Evolutionary conservation across 139 green algal genomes (phyloP).

Genomic region (Asterochloris sp.): DNA sequence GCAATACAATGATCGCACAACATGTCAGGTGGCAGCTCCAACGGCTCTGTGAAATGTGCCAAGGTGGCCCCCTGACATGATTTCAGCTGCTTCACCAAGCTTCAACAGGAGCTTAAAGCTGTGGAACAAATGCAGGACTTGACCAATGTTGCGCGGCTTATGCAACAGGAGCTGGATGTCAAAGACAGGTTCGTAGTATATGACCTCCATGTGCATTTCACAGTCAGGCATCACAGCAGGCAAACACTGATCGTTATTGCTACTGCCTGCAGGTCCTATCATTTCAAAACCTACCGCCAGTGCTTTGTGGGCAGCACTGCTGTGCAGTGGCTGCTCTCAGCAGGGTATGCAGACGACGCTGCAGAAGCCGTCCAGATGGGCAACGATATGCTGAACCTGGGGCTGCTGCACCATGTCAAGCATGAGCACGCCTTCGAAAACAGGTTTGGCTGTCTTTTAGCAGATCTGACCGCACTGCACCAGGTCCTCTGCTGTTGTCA

Average conservation of each 20-base stretch:
- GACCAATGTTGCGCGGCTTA: no score
- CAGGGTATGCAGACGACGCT: background rate
- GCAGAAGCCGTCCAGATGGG: conserved; percentile 19
- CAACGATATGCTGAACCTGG: conserved; percentile 24
- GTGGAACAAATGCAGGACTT: no score
- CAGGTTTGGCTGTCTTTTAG: background rate
- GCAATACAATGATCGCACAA: no score
- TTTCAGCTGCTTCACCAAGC: no score
- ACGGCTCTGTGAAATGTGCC: no score
- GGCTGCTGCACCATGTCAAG: conserved; percentile 28
- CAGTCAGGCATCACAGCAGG: no score
- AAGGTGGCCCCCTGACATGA: no score
- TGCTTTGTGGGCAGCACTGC: conserved; percentile 29
- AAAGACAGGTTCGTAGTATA: no score
- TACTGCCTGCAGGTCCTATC: conserved; percentile 18
- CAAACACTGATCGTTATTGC: background rate
- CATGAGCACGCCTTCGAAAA: conserved; percentile 18
- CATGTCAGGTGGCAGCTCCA: no score
- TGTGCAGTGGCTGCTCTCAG: conserved; percentile 17
- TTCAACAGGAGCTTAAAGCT: no score
- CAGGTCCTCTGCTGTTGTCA: background rate
- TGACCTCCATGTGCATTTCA: no score
- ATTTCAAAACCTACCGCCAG: conserved; percentile 23
- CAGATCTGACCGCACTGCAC: conserved; percentile 1
- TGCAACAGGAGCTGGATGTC: no score